Evolutionary conservation across 257 asterid genomes (phyloP), one percentile per base, ranked within the genome.

Genomic region (Verbascum thapsus): DNA sequence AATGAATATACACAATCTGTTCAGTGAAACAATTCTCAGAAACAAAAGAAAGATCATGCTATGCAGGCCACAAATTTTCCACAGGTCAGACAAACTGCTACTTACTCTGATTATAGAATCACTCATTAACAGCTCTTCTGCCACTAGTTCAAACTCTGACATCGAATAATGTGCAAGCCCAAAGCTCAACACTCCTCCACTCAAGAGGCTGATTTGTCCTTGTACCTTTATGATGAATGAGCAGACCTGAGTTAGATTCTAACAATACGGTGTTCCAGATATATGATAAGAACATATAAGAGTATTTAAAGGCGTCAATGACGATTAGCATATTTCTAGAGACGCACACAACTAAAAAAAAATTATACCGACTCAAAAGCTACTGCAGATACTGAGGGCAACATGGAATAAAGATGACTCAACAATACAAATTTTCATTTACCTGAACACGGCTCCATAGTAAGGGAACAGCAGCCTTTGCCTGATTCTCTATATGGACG

Each of bases 391-490:
- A 45, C n/a, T 7, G 32, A 35, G n/a, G 19, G 71, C n/a, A 13
- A 55, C n/a, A 44, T 44, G 4, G 8, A 15, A 41, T 7, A 67
- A 34, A 44, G 70, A 61, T 49, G 66, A 44, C 58, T 41, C 37
- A 58, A 57, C 11, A 40, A 56, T 10, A 22, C 34, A 42, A 56
- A 53, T 43, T 52, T 54, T 60, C 2, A 66, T 77, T 10, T 43
- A 91, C 99, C 95, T 94, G 98, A 70, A 90, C 98, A 4, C 99
- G 99, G 70, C 99, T 94, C 99, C 99, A 94, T 37, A 90, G 81
- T 85, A 94, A 78, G 58, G 99, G 99, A 43, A 90, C 95, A 44
- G 98, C 84, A 77, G 95, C 98, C 82, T 80, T 90, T 55, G 98
- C 98, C 67, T 63, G 83, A 74, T 94, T 84, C 74, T 68, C 69